phyloP scores from a whole-genome alignment of 495 filamentous ascomycete species.

The Penicillium parvum region DNA sequence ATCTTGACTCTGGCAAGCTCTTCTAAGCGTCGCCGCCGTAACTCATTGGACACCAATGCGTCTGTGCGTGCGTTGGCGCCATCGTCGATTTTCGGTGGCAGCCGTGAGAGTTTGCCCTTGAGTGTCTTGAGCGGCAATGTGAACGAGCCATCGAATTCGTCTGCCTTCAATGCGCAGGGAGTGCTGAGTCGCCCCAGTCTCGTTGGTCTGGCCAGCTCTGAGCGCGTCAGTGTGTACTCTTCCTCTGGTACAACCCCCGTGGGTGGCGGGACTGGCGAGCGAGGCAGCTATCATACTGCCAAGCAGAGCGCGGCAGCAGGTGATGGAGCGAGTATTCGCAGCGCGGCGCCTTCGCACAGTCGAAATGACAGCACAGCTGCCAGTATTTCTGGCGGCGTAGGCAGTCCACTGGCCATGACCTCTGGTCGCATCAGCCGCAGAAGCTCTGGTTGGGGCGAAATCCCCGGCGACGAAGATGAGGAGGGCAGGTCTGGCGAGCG shows the following conservation, averaged over 20 bases:
- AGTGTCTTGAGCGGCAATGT: conserved; percentile 81
- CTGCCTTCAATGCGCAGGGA: conserved; percentile 49
- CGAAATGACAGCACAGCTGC: conserved; percentile 78
- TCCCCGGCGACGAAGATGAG: conserved; percentile 43
- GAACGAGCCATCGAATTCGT: conserved; percentile 48
- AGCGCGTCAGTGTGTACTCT: conserved; percentile 84
- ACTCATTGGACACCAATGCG: conserved; percentile 92
- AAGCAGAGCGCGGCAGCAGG: conserved; percentile 55
- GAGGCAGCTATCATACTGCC: conserved; percentile 73
- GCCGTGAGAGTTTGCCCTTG: conserved; percentile 79
- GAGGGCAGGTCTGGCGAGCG: conserved; percentile 10
- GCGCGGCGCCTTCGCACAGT: conserved; percentile 69
- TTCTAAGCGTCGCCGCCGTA: conserved; percentile 80
- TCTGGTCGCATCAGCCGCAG: conserved; percentile 53
- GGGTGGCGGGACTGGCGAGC: conserved; percentile 55
- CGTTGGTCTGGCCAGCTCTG: conserved; percentile 61
- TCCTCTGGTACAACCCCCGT: conserved; percentile 65
- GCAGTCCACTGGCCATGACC: conserved; percentile 53
- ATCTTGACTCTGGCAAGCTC: conserved; percentile 96
- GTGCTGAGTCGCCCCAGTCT: conserved; percentile 49
- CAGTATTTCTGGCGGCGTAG: conserved; percentile 58
- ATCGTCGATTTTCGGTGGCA: conserved; percentile 87
- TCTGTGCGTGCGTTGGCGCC: conserved; percentile 90
- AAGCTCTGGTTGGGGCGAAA: conserved; percentile 61
- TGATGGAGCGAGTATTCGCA: conserved; percentile 77